Evolutionary conservation across 2,329 filamentous ascomycete genomes (phyloP), one percentile per base, ranked within the genome.

Genomic region (Blastomyces gilchristii): DNA sequence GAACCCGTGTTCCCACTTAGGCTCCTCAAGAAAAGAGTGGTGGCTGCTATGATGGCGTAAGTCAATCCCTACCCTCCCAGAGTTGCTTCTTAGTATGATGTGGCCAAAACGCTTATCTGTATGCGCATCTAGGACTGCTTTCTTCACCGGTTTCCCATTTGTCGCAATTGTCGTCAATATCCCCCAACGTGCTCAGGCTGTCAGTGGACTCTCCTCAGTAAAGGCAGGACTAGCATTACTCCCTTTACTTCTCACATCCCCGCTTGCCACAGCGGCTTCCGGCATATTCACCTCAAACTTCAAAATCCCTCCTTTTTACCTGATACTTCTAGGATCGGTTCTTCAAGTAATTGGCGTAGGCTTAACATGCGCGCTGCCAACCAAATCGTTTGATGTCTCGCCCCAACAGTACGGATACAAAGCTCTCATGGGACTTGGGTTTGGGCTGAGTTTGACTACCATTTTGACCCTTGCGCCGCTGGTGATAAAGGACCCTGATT

Each of bases 341-440:
- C 63, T 76, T 34, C 73, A 75, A 60, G 63, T 73, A 0, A 61
- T 76, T 11, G 76, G 75, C 5, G 66, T 76, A 12, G 73, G 73
- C 2, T 67, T 78, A 3, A 67, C 71, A 7, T 70, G 72, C 12
- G 60, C 72, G 9, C 41, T 61, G 4, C 58, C 58, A 39, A 56
- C 31, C 6, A 63, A 66, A n/a, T 65, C 64, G 12, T 64, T 62
- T 5, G 60, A 63, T 1, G 66, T 71, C 41, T 28, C 64, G 28
- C 11, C 60, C 16, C 62, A 66, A 4, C 68, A 74, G 49, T 75
- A 74, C 62, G 73, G 71, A 7, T 77, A 72, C 49, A 68, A 77
- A 61, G 71, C 69, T 1, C 64, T 77, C 9, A 72, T 76, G 66
- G 76, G 74, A 9, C 70, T 75, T 25, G 75, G 76, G 1, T 74